These are phyloP conservation scores for Sporobolomyces roseus DNA, from an alignment of 768 basidiomycete genomes.

Conservation along the genomic window DNA sequence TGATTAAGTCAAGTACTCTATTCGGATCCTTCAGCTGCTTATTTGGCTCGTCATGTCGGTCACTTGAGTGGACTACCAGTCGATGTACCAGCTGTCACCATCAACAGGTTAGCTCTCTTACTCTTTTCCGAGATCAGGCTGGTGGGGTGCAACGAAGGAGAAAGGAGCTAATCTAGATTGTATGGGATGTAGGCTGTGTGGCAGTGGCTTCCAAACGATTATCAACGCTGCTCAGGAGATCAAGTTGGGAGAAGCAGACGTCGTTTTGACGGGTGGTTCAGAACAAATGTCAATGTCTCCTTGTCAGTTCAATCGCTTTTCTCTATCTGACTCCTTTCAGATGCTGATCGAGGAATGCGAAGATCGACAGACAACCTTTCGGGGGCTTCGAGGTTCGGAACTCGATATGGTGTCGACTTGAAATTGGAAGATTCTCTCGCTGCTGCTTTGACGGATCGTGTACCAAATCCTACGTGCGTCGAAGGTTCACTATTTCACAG, in stretches of 20 bases:
- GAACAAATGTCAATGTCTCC: constrained; percentile 48
- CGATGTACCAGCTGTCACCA: constrained; percentile 49
- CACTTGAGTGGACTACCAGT: constrained; percentile 49
- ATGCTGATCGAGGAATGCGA: too few species aligned
- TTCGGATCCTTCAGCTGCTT: constrained; percentile 50
- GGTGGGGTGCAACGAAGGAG: not conserved
- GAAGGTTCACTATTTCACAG: too few species aligned
- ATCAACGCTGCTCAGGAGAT: constrained; percentile 51
- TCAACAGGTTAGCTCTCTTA: constrained; percentile 48
- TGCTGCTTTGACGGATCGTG: constrained; percentile 50
- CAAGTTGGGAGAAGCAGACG: constrained; percentile 49
- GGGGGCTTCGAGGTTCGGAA: constrained; percentile 49
- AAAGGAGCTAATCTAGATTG: not conserved
- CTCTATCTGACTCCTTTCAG: too few species aligned
- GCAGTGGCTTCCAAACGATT: constrained; percentile 50
- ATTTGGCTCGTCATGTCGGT: constrained; percentile 51
- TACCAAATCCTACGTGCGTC: constrained; percentile 49
- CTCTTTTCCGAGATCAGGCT: not conserved
- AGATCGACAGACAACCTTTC: constrained; percentile 45
- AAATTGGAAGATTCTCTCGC: constrained; percentile 52
- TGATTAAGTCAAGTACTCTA: constrained; percentile 48
- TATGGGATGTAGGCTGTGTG: constrained; percentile 47
- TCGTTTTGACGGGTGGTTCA: constrained; percentile 50
- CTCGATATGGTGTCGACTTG: constrained; percentile 50
- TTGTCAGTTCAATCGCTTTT: constrained; percentile 14